Evolutionary conservation across 768 basidiomycete species (phyloP).

Genomic region (Mycena galopus): DNA sequence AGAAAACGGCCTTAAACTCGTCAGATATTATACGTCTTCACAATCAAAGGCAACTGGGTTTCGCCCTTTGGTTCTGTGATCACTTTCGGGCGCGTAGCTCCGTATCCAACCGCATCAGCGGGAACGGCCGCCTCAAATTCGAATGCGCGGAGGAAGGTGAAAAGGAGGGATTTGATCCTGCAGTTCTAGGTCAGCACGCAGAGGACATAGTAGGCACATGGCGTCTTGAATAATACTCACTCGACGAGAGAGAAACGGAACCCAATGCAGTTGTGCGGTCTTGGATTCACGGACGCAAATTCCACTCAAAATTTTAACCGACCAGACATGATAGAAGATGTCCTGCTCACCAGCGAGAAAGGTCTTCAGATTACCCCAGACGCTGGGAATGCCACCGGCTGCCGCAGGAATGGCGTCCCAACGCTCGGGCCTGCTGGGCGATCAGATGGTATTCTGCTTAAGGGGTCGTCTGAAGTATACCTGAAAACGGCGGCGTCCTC

Average conservation of each 20-base stretch:
- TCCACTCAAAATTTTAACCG: too few relatives aligned
- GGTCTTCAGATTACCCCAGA: neutral
- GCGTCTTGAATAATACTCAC: neutral
- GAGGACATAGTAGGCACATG: too few relatives aligned
- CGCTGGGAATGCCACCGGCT: neutral
- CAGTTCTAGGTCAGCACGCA: neutral
- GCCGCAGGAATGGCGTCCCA: neutral
- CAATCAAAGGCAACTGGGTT: neutral
- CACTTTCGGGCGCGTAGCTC: neutral
- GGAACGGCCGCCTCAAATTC: neutral
- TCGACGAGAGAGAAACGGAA: conserved; percentile 31
- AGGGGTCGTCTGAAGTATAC: neutral
- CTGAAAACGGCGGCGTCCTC: neutral
- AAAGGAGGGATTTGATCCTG: neutral
- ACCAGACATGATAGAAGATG: neutral
- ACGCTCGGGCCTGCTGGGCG: neutral
- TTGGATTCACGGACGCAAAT: too few relatives aligned
- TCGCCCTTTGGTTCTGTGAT: neutral
- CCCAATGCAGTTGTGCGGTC: conserved; percentile 60
- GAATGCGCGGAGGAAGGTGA: neutral
- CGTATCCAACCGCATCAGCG: neutral
- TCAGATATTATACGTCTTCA: too few relatives aligned
- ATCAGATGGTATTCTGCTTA: neutral
- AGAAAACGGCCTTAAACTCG: too few relatives aligned
- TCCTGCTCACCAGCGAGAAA: neutral